Evolutionary conservation across 2,329 filamentous ascomycete species (phyloP).

Genomic region (Trichoderma semiorbis): DNA sequence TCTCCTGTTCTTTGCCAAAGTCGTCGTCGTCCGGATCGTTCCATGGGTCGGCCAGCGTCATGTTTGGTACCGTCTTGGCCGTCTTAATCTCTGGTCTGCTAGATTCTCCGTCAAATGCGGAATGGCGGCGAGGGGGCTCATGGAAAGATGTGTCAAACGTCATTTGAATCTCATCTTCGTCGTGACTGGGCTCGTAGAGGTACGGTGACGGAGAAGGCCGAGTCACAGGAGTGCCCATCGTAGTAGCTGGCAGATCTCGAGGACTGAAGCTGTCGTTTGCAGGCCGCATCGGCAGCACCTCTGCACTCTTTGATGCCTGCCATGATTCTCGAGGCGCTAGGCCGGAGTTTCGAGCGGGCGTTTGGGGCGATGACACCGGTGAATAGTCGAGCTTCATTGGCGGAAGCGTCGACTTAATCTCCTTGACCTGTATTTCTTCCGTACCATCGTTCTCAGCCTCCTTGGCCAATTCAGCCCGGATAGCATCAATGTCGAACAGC

Average conservation of each 20-base stretch:
- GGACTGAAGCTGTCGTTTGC: slow-evolving; percentile 24
- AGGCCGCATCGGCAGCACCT: slow-evolving; percentile 31
- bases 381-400: slow-evolving; percentile 75
- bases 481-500: slow-evolving; percentile 93
- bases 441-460: slow-evolving; percentile 55
- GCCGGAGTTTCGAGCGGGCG: slow-evolving; percentile 24
- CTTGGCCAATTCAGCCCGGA: slow-evolving; percentile 76
- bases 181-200: slow-evolving; percentile 36
- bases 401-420: slow-evolving; percentile 83
- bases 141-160: slow-evolving; percentile 66
- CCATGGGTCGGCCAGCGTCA: slow-evolving; percentile 63
- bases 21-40: slow-evolving; percentile 64
- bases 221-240: not conserved
- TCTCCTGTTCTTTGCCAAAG: slow-evolving; percentile 70
- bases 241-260: not conserved
- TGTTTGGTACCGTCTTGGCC: slow-evolving; percentile 48
- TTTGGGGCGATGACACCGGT: slow-evolving; percentile 30
- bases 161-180: slow-evolving; percentile 61
- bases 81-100: slow-evolving; percentile 32
- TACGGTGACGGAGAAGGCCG: slow-evolving; percentile 20
- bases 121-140: slow-evolving; percentile 1
- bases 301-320: slow-evolving; percentile 47
- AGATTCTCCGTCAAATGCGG: slow-evolving; percentile 26
- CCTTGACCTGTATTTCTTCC: slow-evolving; percentile 61
- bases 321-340: slow-evolving; percentile 27